Evolutionary conservation across 331 rosid genomes (phyloP), one percentile per base, ranked within the genome.

Genomic region (Erythrophleum ivorense): DNA sequence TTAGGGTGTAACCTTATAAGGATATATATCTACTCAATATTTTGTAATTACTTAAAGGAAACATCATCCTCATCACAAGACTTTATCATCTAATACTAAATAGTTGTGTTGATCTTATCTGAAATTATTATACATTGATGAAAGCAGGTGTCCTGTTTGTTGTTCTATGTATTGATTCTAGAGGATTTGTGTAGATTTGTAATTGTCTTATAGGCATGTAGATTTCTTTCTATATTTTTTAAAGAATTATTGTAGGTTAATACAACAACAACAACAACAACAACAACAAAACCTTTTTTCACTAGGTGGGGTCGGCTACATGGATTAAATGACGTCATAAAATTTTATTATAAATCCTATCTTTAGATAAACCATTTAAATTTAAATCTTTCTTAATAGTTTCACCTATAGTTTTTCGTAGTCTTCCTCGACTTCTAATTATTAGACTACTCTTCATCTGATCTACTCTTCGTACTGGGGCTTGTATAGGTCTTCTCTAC

Each of bases 11-110:
- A 45, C 12, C 55, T 69, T 45, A 40, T 0, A 14, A 7, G 41
- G 75, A 70, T 41, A 70, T 48, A 13, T 48, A 48, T 48, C 57
- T 70, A 24, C 75, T 70, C 9, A 5, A 70, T 69, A 45, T 19
- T 45, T 29, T 50, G 11, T 46, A 3, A 46, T 70, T 48, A 11
- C 41, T 12, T 21, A 11, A 29, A 48, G 41, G 21, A 70, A 70
- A 70, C 54, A 45, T 53, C 41, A 70, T 46, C 21, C 7, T 48
- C 7, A 70, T 48, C n/a, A 8, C 58, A 46, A 70, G 19, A 70
- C 57, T 58, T 46, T 19, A 45, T 69, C 41, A 45, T 70, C 38
- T 45, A 64, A 34, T 64, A n/a, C 3, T 21, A 21, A 46, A 46
- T 6, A 70, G 58, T 24, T 70, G n/a, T 70, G 38, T 70, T 70